These are phyloP conservation scores for Colletotrichum lindemuthianum DNA, from an alignment of 2,329 filamentous ascomycete species.

Conservation along the genomic window DNA sequence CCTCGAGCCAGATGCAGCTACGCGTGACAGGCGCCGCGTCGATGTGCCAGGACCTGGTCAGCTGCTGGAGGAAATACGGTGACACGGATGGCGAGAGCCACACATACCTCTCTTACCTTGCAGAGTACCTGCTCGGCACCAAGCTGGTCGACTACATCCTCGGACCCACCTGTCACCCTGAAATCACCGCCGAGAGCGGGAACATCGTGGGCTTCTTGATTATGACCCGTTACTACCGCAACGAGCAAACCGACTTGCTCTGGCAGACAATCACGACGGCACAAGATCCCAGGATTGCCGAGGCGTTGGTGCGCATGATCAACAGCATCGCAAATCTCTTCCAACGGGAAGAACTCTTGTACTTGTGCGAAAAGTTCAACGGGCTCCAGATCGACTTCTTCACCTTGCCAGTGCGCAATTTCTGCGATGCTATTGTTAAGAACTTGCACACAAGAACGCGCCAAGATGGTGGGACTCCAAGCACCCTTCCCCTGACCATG, in stretches of 20 bases:
- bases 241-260: conserved; percentile 78
- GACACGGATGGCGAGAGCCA: conserved; percentile 53
- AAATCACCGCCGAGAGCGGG: conserved; percentile 81
- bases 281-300: conserved; percentile 85
- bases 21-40: conserved; percentile 80
- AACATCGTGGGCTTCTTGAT: conserved; percentile 91
- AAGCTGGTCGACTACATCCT: conserved; percentile 87
- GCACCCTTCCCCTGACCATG: conserved; percentile 59
- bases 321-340: conserved; percentile 59
- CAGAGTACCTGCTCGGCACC: conserved; percentile 74
- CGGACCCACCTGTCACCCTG: conserved; percentile 90
- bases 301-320: conserved; percentile 79
- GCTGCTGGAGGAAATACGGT: conserved; percentile 69
- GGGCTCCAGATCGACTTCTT: conserved; percentile 71
- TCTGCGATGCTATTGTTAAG: conserved; percentile 68
- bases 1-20: conserved; percentile 89
- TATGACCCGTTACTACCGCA: conserved; percentile 78
- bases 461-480: conserved; percentile 46
- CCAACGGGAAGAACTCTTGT: conserved; percentile 62
- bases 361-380: conserved; percentile 77
- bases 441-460: conserved; percentile 56
- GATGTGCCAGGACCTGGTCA: conserved; percentile 77
- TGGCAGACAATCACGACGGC: conserved; percentile 86
- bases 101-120: conserved; percentile 71
- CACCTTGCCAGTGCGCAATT: conserved; percentile 68